Conservation (phyloP, 1,284 basidiomycete species). For the Filobasidium uniguttulatum region DNA sequence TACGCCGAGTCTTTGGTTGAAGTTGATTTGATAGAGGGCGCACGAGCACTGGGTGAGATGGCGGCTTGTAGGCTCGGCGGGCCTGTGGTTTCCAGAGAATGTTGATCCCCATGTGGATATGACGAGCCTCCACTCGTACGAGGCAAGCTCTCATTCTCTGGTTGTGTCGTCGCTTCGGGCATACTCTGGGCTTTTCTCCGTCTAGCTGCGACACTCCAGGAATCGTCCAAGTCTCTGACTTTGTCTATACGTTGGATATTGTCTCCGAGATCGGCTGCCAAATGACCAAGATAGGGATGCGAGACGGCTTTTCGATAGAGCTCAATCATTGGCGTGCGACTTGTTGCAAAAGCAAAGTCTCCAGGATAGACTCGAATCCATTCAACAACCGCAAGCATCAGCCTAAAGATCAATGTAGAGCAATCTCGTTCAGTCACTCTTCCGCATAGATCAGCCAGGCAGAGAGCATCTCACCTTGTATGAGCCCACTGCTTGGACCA, state of each 20-base stretch:
- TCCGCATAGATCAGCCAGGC: too few species aligned
- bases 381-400: slow-evolving; percentile 28
- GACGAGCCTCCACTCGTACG: background rate
- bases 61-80: background rate
- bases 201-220: slow-evolving; percentile 22
- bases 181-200: slow-evolving; percentile 3
- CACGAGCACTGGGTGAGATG: background rate
- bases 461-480: too few species aligned
- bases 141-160: too few species aligned
- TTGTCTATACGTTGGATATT: slow-evolving; percentile 21
- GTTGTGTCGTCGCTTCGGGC: too few species aligned
- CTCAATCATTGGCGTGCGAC: slow-evolving; percentile 20
- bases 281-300: slow-evolving; percentile 30
- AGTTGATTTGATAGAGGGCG: background rate
- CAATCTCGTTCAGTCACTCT: background rate
- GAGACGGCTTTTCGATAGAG: slow-evolving; percentile 24
- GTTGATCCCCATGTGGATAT: slow-evolving; percentile 13
- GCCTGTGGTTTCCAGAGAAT: slow-evolving; percentile 11
- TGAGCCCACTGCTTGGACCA: slow-evolving; percentile 29
- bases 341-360: slow-evolving; percentile 23
- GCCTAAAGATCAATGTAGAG: slow-evolving; percentile 15
- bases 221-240: slow-evolving; percentile 24
- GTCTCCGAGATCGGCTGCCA: slow-evolving; percentile 26
- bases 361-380: slow-evolving; percentile 33
- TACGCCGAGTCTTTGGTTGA: slow-evolving; percentile 1